Base-by-base conservation (phyloP, 192 early-diverging fungal species). In the Chytriomyces sp. region DNA sequence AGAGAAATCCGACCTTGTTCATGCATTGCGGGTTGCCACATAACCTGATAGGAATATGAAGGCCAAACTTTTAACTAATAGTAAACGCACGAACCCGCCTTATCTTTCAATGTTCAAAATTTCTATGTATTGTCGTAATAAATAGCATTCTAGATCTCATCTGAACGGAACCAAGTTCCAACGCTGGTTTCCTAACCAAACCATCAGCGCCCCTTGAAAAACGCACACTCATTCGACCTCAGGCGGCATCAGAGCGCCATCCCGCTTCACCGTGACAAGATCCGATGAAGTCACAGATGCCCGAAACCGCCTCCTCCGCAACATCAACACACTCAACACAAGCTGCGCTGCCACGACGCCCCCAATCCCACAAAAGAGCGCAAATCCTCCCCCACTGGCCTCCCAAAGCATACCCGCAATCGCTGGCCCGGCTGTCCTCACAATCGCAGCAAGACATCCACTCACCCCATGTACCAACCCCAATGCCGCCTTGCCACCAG, bases 391-490 rank as follows among this genome's bases (percentile, higher is more conserved):
- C 30, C 31, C 37, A 37, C 67, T 69, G 49, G 36, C 26, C 39
- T 78, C 67, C 77, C 77, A 78, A 17, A 73, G 39, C 36, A 64
- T 39, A 34, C 77, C 77, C 19, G 59, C 57, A 14, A 75, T 55
- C 0, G 62, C 39, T 19, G 77, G 77, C 26, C 74, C 80, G 17
- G 74, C 37, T 6, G 80, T 81, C 39, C 70, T 71, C 28, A 78
- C 52, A 40, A 75, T 70, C 33, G 66, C 55, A 5, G 63, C 76
- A n/a, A 74, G 12, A 56, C 74, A 75, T 3, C 75, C 80, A 19
- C 73, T 77, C 25, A 81, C 31, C 3, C 80, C 80, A 52, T 81
- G 80, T 3, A 81, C 53, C 10, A 75, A 44, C 3, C 80, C 80
- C 58, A 74, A 67, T 12, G 67, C 40, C 26, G 36, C 32, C 4